These are phyloP conservation scores for Penicillium canescens DNA, from an alignment of 495 filamentous ascomycete genomes.

Conservation along the genomic window DNA sequence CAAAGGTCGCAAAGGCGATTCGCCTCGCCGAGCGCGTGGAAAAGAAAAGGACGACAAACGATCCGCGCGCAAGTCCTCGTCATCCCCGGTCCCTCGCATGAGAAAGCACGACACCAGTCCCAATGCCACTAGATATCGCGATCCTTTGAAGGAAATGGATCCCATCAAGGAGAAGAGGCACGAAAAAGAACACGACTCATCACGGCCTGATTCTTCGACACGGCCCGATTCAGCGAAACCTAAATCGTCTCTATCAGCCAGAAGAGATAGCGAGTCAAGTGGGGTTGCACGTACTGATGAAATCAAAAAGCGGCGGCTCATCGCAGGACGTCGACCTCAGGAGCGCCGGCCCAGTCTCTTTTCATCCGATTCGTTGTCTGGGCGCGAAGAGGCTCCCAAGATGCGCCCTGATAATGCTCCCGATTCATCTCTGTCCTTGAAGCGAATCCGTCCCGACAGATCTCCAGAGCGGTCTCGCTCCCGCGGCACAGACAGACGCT, in stretches of 20 bases:
- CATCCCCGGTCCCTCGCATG: slow-evolving; percentile 48
- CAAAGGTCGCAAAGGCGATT: slow-evolving; percentile 41
- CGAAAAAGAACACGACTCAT: slow-evolving; percentile 38
- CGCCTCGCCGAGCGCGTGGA: slow-evolving; percentile 59
- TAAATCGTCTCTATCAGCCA: slow-evolving; percentile 22
- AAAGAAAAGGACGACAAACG: slow-evolving; percentile 55
- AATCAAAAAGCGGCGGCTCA: slow-evolving; percentile 40
- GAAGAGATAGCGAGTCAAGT: slow-evolving; percentile 39
- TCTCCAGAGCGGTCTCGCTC: slow-evolving; percentile 64
- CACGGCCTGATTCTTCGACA: slow-evolving; percentile 17
- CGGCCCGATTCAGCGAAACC: slow-evolving; percentile 25
- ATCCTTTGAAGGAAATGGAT: slow-evolving; percentile 30
- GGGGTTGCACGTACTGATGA: slow-evolving; percentile 35
- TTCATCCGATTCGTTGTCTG: slow-evolving; percentile 45
- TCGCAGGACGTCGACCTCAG: slow-evolving; percentile 44
- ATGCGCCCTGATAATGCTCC: slow-evolving; percentile 32
- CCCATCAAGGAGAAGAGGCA: slow-evolving; percentile 34
- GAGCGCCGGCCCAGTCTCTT: slow-evolving; percentile 41
- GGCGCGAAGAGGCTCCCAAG: slow-evolving; percentile 37
- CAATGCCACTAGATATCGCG: slow-evolving; percentile 24
- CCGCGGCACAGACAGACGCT: slow-evolving; percentile 45
- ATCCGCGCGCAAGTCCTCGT: slow-evolving; percentile 46
- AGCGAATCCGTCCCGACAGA: slow-evolving; percentile 65
- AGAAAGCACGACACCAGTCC: slow-evolving; percentile 41
- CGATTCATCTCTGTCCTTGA: slow-evolving; percentile 42